Percentiles rank a stretch among this genome's conserved stretches.
Conservation (phyloP, 140 eudicot species). For the Oenanthe javanica region DNA sequence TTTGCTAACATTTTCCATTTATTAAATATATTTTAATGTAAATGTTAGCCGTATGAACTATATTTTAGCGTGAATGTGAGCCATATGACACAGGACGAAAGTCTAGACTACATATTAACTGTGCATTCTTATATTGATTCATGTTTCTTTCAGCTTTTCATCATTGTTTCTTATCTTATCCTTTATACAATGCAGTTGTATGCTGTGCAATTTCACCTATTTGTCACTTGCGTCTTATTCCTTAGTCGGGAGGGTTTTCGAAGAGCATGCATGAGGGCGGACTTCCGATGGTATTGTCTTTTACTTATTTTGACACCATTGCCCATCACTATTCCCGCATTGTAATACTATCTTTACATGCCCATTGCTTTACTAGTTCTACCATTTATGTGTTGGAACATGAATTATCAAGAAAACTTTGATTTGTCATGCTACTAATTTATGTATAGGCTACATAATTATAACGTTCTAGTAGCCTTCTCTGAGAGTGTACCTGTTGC, state of each 20-base stretch:
- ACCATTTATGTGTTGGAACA: neutral
- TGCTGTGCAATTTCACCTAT: constrained; percentile 98
- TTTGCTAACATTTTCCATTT: neutral
- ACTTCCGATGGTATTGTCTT: constrained; percentile 49
- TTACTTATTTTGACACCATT: constrained; percentile 13
- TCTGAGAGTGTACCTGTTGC: neutral
- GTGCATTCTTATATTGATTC: neutral
- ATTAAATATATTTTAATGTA: neutral
- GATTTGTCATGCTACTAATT: neutral
- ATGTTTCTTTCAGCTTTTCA: neutral
- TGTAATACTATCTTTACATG: neutral
- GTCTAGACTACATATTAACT: neutral
- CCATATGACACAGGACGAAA: neutral
- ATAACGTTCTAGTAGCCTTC: neutral
- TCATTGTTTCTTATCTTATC: constrained; percentile 1
- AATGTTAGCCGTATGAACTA: neutral
- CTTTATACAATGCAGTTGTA: constrained; percentile 57
- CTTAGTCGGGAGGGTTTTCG: constrained; percentile 95
- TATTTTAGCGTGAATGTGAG: neutral
- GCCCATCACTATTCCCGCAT: constrained; percentile 10
- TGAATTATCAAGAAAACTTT: neutral
- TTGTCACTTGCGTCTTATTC: constrained; percentile 74
- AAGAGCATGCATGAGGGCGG: constrained; percentile 96
- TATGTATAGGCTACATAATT: neutral
- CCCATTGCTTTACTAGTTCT: neutral